These are phyloP conservation scores for Aspergillus kassunensis DNA, from an alignment of 495 filamentous ascomycete species.

Conservation along the genomic window DNA sequence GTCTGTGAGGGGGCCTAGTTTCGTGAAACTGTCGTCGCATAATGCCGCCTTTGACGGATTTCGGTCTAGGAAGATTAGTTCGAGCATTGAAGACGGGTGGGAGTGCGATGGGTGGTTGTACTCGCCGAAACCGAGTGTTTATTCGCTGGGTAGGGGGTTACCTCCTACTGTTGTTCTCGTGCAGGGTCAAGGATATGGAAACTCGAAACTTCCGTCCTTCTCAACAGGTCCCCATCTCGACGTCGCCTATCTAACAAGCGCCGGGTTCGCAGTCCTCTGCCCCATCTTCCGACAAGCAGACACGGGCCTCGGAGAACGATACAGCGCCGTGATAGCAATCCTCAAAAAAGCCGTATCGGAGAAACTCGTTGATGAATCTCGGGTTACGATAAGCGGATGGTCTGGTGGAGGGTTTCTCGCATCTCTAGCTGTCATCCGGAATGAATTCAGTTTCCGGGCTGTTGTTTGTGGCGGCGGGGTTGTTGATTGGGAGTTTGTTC, in stretches of 20 bases:
- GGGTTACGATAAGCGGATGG: constrained; percentile 6
- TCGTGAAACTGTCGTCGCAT: constrained; percentile 5
- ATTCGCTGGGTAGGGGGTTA: no score
- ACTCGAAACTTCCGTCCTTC: not conserved
- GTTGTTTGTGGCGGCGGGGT: constrained; percentile 3
- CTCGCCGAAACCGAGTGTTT: not conserved
- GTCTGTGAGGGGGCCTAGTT: constrained; percentile 2
- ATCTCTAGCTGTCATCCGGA: constrained; percentile 3
- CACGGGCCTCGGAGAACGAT: not conserved
- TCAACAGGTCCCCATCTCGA: not conserved
- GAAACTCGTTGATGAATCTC: constrained; percentile 5
- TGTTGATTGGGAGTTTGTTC: not conserved
- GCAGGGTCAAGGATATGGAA: not conserved
- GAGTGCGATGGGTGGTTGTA: constrained; percentile 9
- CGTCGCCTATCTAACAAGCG: constrained; percentile 1
- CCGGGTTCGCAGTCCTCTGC: constrained; percentile 1
- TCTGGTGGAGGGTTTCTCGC: not conserved
- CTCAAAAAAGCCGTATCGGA: not conserved
- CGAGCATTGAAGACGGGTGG: not conserved
- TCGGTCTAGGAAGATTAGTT: not conserved
- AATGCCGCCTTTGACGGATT: constrained; percentile 5
- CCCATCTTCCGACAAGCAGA: not conserved
- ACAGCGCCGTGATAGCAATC: not conserved
- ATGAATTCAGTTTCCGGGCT: constrained; percentile 4
- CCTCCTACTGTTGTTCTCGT: not conserved